Evolutionary conservation across 805 yeast species (phyloP), one percentile per base, ranked within the genome.

Genomic region (Grigorovia yakushimaensis): DNA sequence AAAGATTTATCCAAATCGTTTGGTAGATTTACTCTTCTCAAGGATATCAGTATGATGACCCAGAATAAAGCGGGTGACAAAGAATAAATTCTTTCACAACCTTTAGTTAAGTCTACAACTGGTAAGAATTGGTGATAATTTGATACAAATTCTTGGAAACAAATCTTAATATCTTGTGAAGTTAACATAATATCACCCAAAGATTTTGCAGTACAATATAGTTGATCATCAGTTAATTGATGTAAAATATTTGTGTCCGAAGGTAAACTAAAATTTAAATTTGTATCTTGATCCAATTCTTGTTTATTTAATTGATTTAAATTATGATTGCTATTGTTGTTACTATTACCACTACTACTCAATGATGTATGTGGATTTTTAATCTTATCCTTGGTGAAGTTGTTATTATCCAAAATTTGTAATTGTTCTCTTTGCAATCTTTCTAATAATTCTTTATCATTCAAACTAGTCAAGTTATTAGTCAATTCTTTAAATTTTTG

Each of bases 41-140:
- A 68, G 0, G 95, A 86, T 1, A 88, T 84, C 39, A 88, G 78
- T 79, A 89, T 81, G 15, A 91, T 81, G 0, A 91, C 89, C 98
- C 98, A 91, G 59, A 91, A 91, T 18, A 91, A 69, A 2, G 91
- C 82, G 0, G 97, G 96, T 49, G 96, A 88, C 17, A 85, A 71
- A 49, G 78, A 66, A 62, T 84, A 86, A 8, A 89, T 74, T 42
- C 79, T 69, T 55, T 88, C 97, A 1, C 95, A 93, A 9, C 96
- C 96, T 51, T 76, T 77, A 6, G 70, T 53, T 2, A 91, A 75
- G 60, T 91, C 95, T 2, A 91, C 93, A 1, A 91, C 84, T 0
- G 98, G 98, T 43, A 93, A 61, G 44, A 84, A 80, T 1, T 87
- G 84, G 63, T 91, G 97, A 59, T 93, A 91, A 50, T 78, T 72